Percentiles rank a stretch among this genome's conserved stretches.
These are phyloP conservation scores for Dipteronia sinensis DNA, from an alignment of 345 rosid species.

Conservation along the genomic window DNA sequence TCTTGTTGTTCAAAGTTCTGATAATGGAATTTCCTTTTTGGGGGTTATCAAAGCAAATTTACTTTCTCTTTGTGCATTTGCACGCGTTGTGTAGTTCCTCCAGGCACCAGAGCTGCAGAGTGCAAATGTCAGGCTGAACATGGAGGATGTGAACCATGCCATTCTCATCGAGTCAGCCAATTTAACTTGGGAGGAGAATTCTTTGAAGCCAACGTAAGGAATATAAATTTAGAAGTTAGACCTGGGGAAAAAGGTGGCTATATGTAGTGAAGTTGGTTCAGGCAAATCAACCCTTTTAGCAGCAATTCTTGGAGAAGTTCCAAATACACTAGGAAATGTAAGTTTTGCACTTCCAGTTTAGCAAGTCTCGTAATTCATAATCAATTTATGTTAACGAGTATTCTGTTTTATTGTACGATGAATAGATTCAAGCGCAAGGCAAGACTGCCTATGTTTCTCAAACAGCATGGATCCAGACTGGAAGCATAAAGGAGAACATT, in stretches of 20 bases:
- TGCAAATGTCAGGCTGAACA: constrained; percentile 40
- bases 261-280: constrained; percentile 97
- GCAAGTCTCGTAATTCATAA: not conserved
- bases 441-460: constrained; percentile 91
- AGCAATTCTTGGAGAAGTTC: constrained; percentile 91
- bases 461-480: constrained; percentile 95
- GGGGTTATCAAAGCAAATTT: too few species aligned
- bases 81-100: constrained; percentile 68
- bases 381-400: not conserved
- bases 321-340: constrained; percentile 66
- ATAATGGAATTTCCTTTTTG: too few species aligned
- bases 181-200: constrained; percentile 80
- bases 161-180: constrained; percentile 57
- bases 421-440: constrained; percentile 75
- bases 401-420: not conserved
- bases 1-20: too few species aligned
- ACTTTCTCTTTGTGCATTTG: too few species aligned
- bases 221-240: constrained; percentile 55
- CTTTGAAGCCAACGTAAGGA: constrained; percentile 58
- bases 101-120: constrained; percentile 89
- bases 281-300: constrained; percentile 93
- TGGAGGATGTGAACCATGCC: constrained; percentile 31
- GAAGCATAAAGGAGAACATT: constrained; percentile 79
- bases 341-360: constrained; percentile 24
- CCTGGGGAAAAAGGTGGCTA: constrained; percentile 77